Conservation (phyloP, 306 rosid species). For the Datisca glomerata region DNA sequence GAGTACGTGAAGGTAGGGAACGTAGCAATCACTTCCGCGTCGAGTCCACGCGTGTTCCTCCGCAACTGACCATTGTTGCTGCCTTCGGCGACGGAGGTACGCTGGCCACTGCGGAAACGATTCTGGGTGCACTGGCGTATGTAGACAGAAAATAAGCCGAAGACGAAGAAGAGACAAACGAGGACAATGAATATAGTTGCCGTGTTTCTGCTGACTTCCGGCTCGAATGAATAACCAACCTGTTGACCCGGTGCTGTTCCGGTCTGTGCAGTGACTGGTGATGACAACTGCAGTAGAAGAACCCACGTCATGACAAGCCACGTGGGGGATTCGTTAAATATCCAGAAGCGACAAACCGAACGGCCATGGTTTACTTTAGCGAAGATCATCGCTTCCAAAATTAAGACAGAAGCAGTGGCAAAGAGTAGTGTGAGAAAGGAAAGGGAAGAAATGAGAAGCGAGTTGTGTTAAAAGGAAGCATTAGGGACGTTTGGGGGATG, state of each 20-base stretch:
- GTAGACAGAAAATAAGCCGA: constrained; percentile 19
- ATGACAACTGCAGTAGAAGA: constrained; percentile 3
- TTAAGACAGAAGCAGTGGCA: no score
- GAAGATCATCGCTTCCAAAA: no score
- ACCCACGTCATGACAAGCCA: neutral
- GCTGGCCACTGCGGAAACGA: neutral
- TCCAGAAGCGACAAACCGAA: neutral
- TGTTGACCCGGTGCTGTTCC: constrained; percentile 20
- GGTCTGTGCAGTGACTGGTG: constrained; percentile 3
- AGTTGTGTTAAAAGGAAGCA: no score
- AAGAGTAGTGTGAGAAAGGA: no score
- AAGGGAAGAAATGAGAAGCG: no score
- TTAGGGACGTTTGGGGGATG: no score
- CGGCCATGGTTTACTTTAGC: no score
- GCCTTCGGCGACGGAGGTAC: neutral
- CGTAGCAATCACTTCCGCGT: constrained; percentile 25
- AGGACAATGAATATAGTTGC: constrained; percentile 12
- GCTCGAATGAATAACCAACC: neutral
- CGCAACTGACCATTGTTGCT: neutral
- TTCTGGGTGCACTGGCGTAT: constrained; percentile 17
- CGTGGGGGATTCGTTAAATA: constrained; percentile 9
- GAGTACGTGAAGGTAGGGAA: constrained; percentile 55
- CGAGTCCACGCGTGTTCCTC: constrained; percentile 27
- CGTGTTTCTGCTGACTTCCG: constrained; percentile 24
- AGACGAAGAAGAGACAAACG: constrained; percentile 13